Conservation (phyloP, 2,329 filamentous ascomycete species). For the Alternaria postmessia region DNA sequence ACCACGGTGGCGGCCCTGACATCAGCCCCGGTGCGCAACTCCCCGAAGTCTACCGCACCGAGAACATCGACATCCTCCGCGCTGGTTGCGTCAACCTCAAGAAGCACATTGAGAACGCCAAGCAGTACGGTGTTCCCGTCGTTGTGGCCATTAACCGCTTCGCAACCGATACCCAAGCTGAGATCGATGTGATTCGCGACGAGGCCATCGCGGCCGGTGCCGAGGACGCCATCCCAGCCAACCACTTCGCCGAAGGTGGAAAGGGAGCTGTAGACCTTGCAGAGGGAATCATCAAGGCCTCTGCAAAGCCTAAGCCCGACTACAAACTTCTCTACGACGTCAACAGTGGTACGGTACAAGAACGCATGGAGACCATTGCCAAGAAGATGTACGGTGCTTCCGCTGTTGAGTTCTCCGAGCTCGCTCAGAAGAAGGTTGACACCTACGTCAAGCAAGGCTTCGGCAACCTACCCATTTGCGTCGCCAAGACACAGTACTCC, state of each 20-base stretch:
- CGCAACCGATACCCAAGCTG: slow-evolving; percentile 89
- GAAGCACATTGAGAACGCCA: slow-evolving; percentile 94
- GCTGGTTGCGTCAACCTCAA: slow-evolving; percentile 91
- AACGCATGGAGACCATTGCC: slow-evolving; percentile 90
- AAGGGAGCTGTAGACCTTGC: slow-evolving; percentile 89
- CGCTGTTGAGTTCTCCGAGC: slow-evolving; percentile 89
- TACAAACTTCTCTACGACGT: slow-evolving; percentile 88
- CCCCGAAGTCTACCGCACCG: slow-evolving; percentile 87
- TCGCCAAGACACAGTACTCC: slow-evolving; percentile 98
- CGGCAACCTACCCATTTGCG: slow-evolving; percentile 90
- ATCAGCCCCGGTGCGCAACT: slow-evolving; percentile 87
- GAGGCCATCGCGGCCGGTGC: slow-evolving; percentile 92
- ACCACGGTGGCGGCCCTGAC: slow-evolving; percentile 94
- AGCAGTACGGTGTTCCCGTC: slow-evolving; percentile 87
- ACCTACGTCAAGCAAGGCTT: slow-evolving; percentile 93
- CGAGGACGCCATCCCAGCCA: slow-evolving; percentile 89
- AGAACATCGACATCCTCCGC: slow-evolving; percentile 91
- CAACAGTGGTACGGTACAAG: slow-evolving; percentile 74
- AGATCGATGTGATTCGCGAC: slow-evolving; percentile 87
- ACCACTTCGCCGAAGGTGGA: slow-evolving; percentile 97
- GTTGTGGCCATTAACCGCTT: slow-evolving; percentile 98
- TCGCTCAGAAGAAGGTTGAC: slow-evolving; percentile 95
- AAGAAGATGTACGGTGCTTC: slow-evolving; percentile 93
- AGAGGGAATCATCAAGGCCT: slow-evolving; percentile 82
- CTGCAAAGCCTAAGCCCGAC: slow-evolving; percentile 76